Conservation (phyloP, 495 filamentous ascomycete species). For the Staphylotrichum tortipilum region DNA sequence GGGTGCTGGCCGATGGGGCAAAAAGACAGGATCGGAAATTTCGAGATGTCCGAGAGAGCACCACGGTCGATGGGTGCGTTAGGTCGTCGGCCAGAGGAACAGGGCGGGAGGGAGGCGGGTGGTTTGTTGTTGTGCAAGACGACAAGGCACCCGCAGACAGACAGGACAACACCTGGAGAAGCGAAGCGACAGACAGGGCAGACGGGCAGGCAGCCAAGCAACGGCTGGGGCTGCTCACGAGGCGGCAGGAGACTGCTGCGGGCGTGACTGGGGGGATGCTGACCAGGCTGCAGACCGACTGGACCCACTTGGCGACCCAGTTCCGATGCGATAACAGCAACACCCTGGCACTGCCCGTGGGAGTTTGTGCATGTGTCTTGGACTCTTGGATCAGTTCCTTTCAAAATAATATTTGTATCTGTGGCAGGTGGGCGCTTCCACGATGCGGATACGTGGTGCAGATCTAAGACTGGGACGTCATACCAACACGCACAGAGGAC, state of each 20-base stretch:
- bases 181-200: too few relatives aligned
- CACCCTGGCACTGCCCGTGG: not conserved
- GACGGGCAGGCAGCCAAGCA: slow-evolving; percentile 8
- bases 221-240: slow-evolving; percentile 3
- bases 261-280: slow-evolving; percentile 10
- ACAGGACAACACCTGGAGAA: too few relatives aligned
- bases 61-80: not conserved
- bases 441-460: too few relatives aligned
- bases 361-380: too few relatives aligned
- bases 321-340: slow-evolving; percentile 1
- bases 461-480: too few relatives aligned
- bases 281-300: slow-evolving; percentile 12
- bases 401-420: too few relatives aligned
- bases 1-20: not conserved
- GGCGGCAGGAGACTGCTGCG: slow-evolving; percentile 10
- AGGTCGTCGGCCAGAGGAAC: not conserved
- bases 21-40: not conserved
- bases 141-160: not conserved
- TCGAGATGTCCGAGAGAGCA: not conserved
- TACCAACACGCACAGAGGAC: too few relatives aligned
- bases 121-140: slow-evolving; percentile 1
- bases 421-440: too few relatives aligned
- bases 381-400: too few relatives aligned
- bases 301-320: too few relatives aligned
- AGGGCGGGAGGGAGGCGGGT: too few relatives aligned